Evolutionary conservation across 352 stramenopile species (phyloP), one percentile per base, ranked within the genome.

Genomic region (Blastocystis sp.): DNA sequence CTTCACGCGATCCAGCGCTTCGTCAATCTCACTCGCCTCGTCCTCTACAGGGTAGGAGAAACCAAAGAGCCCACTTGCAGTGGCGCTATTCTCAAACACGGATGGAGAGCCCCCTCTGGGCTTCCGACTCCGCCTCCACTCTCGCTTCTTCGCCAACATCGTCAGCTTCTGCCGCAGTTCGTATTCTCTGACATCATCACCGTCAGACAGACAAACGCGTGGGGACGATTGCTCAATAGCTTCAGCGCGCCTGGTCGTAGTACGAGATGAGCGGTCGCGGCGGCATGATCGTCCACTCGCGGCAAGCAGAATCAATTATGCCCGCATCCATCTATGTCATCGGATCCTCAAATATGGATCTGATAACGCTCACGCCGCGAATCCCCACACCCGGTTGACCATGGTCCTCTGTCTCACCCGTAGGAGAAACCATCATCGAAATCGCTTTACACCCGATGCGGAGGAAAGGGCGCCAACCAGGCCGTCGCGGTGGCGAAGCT

Each of bases 381-480:
- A 74, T 86, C n/a, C 76, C 76, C 3, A 11, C 69, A 2, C 17
- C 60, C 19, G 76, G 76, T 86, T 62, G 10, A 19, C 4, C 3
- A 48, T 76, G 7, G 34, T 9, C 10, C 19, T 19, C 2, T 19
- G 2, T 86, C 7, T 81, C 14, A 76, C 59, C 38, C 10, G 28
- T 79, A 86, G 92, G 92, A 14, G 82, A 93, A 90, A 93, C 92
- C 0, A 89, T 93, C 38, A 90, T 93, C 59, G 92, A 43, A 89
- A 89, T 1, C 76, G 90, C 23, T 93, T 93, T 70, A 88, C 2
- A 91, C 89, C 10, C 79, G 89, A 3, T 89, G 89, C 67, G 92
- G 92, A 60, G 92, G 92, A 9, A 94, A 94, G 65, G 92, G 92
- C 28, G 89, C 89, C 7, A 94, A 94, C 88, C 92, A 94, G 89